Base-by-base conservation (phyloP, 176 grass and related monocot species). In the Thalia dealbata region DNA sequence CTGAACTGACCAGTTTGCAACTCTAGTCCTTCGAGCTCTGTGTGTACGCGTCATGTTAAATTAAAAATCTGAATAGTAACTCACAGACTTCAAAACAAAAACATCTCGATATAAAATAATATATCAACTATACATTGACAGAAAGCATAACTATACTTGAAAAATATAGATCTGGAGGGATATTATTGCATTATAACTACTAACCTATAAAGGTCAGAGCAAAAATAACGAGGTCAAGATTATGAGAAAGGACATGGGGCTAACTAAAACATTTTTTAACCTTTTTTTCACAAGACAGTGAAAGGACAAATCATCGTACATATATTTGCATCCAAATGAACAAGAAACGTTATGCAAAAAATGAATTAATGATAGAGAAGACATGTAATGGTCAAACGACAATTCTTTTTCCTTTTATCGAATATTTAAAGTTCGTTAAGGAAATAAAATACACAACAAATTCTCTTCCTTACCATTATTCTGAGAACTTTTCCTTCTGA, bases 1-100 rank as follows among this genome's bases (percentile, higher is more conserved):
- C 28, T 73, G 71, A 73, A 73, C 14, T 56, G 52, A 22, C 50
- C 28, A 35, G 50, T 73, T 35, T 73, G 70, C 70, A 73, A 32
- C 26, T 56, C 70, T 56, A 73, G 27, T 12, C 51, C 71, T 38
- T 25, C 13, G 30, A 38, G 51, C 30, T 73, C 71, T 73, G 51
- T 19, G 55, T 56, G 52, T 35, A 73, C 19, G 28, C 12, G 26
- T 45, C 50, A 38, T 56, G 54, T 26, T 26, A 63, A 63, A 63
- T 62, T 11, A 14, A 29, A 27, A 35, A 32, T 68, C 65, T 44
- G 65, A 44, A 68, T 68, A 30, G 3, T 30, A 64, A 64, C 28
- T 44, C 11, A 23, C 9, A 12, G 24, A 26, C 6, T 65, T 65
- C 6, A 22, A n/a, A 68, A 18, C 43, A 43, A 21, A 42, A 43